Base-by-base conservation (phyloP, 176 grass and related monocot species). In the Melocanna baccifera region DNA sequence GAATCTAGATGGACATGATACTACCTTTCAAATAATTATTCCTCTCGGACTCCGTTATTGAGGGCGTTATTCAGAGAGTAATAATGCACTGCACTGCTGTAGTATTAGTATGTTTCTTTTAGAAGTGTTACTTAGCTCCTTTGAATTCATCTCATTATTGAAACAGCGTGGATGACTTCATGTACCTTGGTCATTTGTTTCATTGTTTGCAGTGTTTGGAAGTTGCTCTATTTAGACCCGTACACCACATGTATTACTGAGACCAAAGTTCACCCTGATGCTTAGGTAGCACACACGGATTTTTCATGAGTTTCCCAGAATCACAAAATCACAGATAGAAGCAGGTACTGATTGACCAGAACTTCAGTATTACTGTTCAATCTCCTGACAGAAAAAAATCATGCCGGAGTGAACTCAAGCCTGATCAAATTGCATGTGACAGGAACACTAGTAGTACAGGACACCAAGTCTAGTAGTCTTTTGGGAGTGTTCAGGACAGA, bases 401-500 rank as follows among this genome's bases (percentile, higher is more conserved):
- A 55, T 18, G 77, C 28, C 20, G 15, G 29, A 62, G 56, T 45
- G 14, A 57, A 28, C 32, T 40, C 14, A 65, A 82, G 10, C 12
- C 16, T 81, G 79, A 58, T n/a, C 41, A 16, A 16, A 41, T 19
- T 62, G 79, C 80, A 62, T 69, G 26, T 47, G 48, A 29, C 37
- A 56, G 47, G 10, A 42, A 34, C 64, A 42, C 16, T 23, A 9
- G 32, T 45, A 34, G 73, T 77, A 71, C 80, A 83, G 7, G 43
- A 7, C 50, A 69, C 25, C 41, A 26, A 25, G 50, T 46, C 55
- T 76, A 69, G 65, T 52, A 78, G 55, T n/a, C 41, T 88, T 71
- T 45, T 0, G 23, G 52, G 11, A 53, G 19, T 43, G 29, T 20
- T 39, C 22, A 43, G 80, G 66, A 46, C 86, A 69, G 8, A 45